Conservation (phyloP, 1,139 yeast species). For the Protomyces inundatus region DNA sequence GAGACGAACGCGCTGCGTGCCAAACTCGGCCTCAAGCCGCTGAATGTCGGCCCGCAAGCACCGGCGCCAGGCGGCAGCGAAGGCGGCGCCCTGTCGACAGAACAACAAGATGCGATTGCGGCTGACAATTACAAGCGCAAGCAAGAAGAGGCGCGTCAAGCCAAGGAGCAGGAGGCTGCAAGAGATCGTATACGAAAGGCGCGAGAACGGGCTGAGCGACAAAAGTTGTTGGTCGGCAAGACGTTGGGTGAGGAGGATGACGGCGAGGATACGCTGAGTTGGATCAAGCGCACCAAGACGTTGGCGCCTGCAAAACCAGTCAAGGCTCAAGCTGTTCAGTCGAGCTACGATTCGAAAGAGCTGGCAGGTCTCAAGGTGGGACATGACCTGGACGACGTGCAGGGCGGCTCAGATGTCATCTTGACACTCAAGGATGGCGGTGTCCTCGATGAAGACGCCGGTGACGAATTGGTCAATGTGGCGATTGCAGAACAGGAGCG, state of each 20-base stretch:
- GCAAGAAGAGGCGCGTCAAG: conserved; percentile 32
- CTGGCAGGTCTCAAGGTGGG: conserved; percentile 46
- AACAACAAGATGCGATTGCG: conserved; percentile 37
- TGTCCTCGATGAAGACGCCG: conserved; percentile 50
- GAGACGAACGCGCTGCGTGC: conserved; percentile 37
- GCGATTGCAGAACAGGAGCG: conserved; percentile 41
- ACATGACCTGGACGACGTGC: conserved; percentile 46
- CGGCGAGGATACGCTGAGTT: conserved; percentile 34
- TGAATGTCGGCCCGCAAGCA: conserved; percentile 34
- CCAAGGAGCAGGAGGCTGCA: conserved; percentile 24
- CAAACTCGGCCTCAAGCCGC: conserved; percentile 39
- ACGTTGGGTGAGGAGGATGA: conserved; percentile 36
- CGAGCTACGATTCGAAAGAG: conserved; percentile 35
- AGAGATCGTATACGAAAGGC: conserved; percentile 27
- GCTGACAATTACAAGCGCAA: conserved; percentile 37
- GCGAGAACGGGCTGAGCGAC: conserved; percentile 34
- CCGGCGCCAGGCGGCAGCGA: background rate
- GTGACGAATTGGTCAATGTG: conserved; percentile 48
- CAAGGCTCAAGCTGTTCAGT: background rate
- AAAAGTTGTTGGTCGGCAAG: conserved; percentile 35
- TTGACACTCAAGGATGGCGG: conserved; percentile 61
- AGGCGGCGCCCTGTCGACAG: conserved; percentile 24
- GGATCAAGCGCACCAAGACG: conserved; percentile 32
- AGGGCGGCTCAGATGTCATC: conserved; percentile 48
- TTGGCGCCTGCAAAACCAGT: conserved; percentile 7